Conservation (phyloP, 352 stramenopile species). For the Pelagophyceae sp. region DNA sequence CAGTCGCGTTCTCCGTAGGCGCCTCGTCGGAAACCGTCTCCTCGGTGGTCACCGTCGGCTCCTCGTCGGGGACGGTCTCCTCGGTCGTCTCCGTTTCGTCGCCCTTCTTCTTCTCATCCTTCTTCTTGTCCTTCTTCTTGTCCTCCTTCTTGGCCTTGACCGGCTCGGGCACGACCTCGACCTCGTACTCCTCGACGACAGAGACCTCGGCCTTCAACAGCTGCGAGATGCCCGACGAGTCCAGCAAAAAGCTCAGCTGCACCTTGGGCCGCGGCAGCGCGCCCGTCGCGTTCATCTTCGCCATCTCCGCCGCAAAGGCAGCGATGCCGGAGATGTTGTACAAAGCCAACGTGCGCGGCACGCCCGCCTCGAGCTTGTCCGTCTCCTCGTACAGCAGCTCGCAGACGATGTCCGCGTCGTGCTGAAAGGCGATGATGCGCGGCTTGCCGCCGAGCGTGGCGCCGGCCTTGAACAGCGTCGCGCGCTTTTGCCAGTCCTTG, state of each 20-base stretch:
- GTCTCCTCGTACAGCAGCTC: slow-evolving; percentile 79
- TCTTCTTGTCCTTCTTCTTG: slow-evolving; percentile 50
- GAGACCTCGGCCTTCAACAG: slow-evolving; percentile 79
- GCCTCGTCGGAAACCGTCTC: neutral
- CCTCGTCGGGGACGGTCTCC: slow-evolving; percentile 2
- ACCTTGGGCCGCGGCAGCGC: slow-evolving; percentile 67
- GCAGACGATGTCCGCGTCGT: slow-evolving; percentile 76
- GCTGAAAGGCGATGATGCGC: slow-evolving; percentile 87
- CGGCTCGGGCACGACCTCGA: slow-evolving; percentile 35
- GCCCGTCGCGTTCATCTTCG: slow-evolving; percentile 67
- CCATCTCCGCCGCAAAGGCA: slow-evolving; percentile 71
- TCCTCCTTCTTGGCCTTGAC: slow-evolving; percentile 36
- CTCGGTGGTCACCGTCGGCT: neutral
- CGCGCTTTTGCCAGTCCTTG: slow-evolving; percentile 72
- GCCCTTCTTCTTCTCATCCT: slow-evolving; percentile 31
- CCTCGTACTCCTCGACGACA: slow-evolving; percentile 58
- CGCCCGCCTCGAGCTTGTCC: slow-evolving; percentile 56
- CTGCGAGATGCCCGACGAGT: slow-evolving; percentile 72
- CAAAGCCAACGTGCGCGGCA: slow-evolving; percentile 58
- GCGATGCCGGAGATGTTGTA: slow-evolving; percentile 83
- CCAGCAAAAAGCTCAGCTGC: slow-evolving; percentile 82
- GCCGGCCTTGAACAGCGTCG: slow-evolving; percentile 73
- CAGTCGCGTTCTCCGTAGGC: neutral
- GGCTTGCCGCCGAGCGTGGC: slow-evolving; percentile 67
- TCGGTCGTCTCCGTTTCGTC: slow-evolving; percentile 31